Evolutionary conservation across 371 early-diverging fungal genomes (phyloP), one percentile per base, ranked within the genome.

Genomic region (Mortierella sp.): DNA sequence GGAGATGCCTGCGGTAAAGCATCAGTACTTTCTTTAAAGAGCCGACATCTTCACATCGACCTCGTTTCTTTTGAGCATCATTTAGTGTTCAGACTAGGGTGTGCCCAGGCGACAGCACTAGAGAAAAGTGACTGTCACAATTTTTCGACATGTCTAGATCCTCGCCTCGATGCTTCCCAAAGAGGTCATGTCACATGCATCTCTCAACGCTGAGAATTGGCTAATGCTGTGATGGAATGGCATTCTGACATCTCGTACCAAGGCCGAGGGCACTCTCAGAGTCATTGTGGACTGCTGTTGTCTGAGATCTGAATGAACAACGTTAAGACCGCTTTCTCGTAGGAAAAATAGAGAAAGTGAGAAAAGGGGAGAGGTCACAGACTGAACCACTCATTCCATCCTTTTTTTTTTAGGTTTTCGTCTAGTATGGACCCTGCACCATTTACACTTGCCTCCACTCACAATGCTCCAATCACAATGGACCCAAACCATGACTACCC

Each of bases 151-250:
- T 88, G 90, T n/a, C n/a, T n/a, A n/a, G n/a, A n/a, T n/a, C n/a
- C n/a, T n/a, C n/a, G n/a, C n/a, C n/a, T 81, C 1, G 91, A 91
- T 77, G 81, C 85, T 11, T 84, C 50, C 83, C 85, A 6, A 82
- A 82, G 60, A n/a, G 86, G 83, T 1, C 85, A 85, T 18, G 86
- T 94, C 29, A 74, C 94, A 26, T 89, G 94, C 59, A 86, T n/a
- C n/a, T 94, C 53, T 88, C 87, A 90, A 18, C 93, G 92, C 23
- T 56, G 84, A 57, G 81, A 83, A 73, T 76, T 74, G 63, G 60
- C 85, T 53, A 93, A 94, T 69, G 95, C 94, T 12, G 90, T 91
- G 21, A n/a, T 94, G 92, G 90, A 95, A 95, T n/a, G 94, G 94
- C 6, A 82, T 94, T 25, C 90, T 94, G 91, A 87, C 90, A 0